Evolutionary conservation across 805 yeast genomes (phyloP).

Genomic region (Barnettozyma sp.): DNA sequence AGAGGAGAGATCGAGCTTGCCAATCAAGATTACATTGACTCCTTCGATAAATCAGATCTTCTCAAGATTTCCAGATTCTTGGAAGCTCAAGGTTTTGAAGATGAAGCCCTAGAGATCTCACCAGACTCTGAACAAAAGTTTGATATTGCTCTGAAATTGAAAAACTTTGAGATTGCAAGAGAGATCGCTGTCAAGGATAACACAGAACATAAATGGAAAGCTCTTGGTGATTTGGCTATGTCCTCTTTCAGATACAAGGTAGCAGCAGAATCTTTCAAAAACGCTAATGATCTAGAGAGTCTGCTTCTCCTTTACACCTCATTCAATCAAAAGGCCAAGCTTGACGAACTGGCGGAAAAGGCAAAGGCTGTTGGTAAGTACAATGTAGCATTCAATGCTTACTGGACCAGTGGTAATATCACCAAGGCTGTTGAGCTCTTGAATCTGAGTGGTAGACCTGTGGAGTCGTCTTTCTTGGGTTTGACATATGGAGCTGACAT

Average conservation of each 20-base stretch:
- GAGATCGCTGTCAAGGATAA: conserved; percentile 50
- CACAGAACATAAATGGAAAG: conserved; percentile 76
- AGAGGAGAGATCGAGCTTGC: conserved; percentile 92
- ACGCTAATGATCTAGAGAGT: conserved; percentile 77
- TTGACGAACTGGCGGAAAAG: conserved; percentile 53
- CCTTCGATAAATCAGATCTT: conserved; percentile 57
- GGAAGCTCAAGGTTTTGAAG: conserved; percentile 84
- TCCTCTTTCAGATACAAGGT: conserved; percentile 69
- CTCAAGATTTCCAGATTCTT: conserved; percentile 84
- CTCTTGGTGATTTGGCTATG: conserved; percentile 83
- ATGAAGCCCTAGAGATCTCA: conserved; percentile 76
- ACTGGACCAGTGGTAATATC: conserved; percentile 79
- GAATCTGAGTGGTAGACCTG: conserved; percentile 55
- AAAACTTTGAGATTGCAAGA: conserved; percentile 63
- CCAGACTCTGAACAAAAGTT: conserved; percentile 88
- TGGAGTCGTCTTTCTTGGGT: conserved; percentile 84
- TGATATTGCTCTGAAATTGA: conserved; percentile 78
- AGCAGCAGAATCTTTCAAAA: conserved; percentile 73
- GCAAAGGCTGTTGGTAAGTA: conserved; percentile 74
- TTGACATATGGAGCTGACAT: conserved; percentile 53
- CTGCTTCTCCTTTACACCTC: conserved; percentile 78
- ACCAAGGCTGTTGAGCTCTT: conserved; percentile 58
- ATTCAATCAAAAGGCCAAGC: conserved; percentile 57
- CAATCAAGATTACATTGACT: conserved; percentile 49
- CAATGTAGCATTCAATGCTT: conserved; percentile 86